These are phyloP conservation scores for Neurospora sp. DNA, from an alignment of 495 filamentous ascomycete genomes.

Conservation along the genomic window DNA sequence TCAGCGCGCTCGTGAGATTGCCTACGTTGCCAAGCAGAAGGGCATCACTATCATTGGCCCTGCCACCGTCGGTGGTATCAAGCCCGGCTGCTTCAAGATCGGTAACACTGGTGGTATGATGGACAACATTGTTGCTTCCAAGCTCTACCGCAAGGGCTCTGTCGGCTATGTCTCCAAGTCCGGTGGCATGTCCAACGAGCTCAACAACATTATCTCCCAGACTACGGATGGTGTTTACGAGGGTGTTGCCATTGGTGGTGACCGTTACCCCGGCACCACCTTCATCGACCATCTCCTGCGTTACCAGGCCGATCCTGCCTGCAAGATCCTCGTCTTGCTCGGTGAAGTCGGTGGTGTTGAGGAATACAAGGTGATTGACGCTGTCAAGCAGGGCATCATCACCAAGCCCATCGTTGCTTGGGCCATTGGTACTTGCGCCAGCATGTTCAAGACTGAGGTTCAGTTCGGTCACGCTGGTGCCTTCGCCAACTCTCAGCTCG, in stretches of 20 bases:
- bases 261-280: slow-evolving; percentile 95
- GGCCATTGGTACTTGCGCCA: slow-evolving; percentile 98
- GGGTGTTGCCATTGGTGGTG: slow-evolving; percentile 98
- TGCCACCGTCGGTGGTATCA: slow-evolving; percentile 97
- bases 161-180: slow-evolving; percentile 99
- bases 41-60: slow-evolving; percentile 98
- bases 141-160: slow-evolving; percentile 97
- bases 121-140: slow-evolving; percentile 99
- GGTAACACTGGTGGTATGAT: slow-evolving; percentile 99
- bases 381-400: slow-evolving; percentile 85
- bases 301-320: slow-evolving; percentile 89
- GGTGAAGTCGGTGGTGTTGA: slow-evolving; percentile 99
- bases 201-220: slow-evolving; percentile 98
- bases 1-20: slow-evolving; percentile 91
- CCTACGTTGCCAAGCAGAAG: slow-evolving; percentile 92
- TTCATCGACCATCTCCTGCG: slow-evolving; percentile 97
- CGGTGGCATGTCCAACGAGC: slow-evolving; percentile 99
- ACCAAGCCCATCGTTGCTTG: slow-evolving; percentile 98
- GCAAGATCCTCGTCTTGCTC: slow-evolving; percentile 91
- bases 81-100: slow-evolving; percentile 98
- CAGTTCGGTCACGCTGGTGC: slow-evolving; percentile 98
- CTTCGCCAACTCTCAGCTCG: slow-evolving; percentile 97
- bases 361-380: slow-evolving; percentile 98
- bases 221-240: slow-evolving; percentile 96
- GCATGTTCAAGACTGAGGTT: slow-evolving; percentile 99